Percentiles rank a stretch among this genome's conserved stretches.
phyloP scores from a whole-genome alignment of 2,329 filamentous ascomycete genomes.

The Fusarium solani-melongenae region DNA sequence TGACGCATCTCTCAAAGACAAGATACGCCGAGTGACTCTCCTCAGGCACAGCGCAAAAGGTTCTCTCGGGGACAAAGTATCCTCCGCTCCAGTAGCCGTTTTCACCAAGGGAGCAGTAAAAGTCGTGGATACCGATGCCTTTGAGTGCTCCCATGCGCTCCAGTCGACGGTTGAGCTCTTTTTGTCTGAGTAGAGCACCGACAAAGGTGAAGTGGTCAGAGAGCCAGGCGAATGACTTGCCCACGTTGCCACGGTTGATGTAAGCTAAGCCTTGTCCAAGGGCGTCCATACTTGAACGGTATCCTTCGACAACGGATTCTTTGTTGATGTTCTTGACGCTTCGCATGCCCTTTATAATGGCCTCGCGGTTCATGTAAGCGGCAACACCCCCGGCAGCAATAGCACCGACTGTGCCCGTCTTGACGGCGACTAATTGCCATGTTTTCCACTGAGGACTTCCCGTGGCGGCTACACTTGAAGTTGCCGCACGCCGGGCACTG shows the following conservation, averaged over 20 bases:
- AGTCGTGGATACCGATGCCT: constrained; percentile 76
- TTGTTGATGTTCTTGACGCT: constrained; percentile 60
- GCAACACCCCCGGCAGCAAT: constrained; percentile 85
- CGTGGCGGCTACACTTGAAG: constrained; percentile 34
- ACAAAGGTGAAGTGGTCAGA: constrained; percentile 88
- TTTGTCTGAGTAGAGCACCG: constrained; percentile 78
- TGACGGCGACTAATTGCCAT: constrained; percentile 76
- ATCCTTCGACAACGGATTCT: constrained; percentile 59
- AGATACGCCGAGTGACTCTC: constrained; percentile 55
- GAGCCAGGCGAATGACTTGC: constrained; percentile 80
- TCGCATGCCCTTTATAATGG: constrained; percentile 65
- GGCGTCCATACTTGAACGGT: constrained; percentile 60
- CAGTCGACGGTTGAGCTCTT: constrained; percentile 76
- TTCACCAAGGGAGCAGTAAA: constrained; percentile 81
- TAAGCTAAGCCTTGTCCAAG: constrained; percentile 66
- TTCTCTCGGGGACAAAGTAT: constrained; percentile 74
- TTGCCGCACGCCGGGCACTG: constrained; percentile 30
- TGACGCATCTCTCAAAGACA: constrained; percentile 66
- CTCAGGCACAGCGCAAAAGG: constrained; percentile 79
- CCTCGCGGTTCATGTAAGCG: constrained; percentile 81
- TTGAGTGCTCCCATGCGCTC: constrained; percentile 69
- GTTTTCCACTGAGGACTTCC: constrained; percentile 59
- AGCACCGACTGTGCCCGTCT: constrained; percentile 83
- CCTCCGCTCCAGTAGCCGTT: constrained; percentile 73
- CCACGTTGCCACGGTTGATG: constrained; percentile 68